Base-by-base conservation (phyloP, 73 alveolate genomes). In the Paramecium caudatum region DNA sequence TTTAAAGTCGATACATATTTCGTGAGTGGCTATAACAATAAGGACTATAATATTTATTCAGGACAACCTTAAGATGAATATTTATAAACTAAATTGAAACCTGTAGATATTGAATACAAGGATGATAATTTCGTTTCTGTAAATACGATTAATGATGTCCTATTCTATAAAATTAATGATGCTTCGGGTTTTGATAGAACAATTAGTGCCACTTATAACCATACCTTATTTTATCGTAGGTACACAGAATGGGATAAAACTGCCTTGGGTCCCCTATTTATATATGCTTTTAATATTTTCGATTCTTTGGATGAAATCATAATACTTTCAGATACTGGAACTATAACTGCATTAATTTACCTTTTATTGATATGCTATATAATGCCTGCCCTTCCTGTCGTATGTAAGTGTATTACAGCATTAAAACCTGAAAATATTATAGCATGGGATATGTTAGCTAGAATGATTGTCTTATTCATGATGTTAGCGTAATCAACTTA, bases 271-370 rank as follows among this genome's bases (percentile, higher is more conserved):
- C 23, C 23, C 30, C 30, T 55, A 55, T 55, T 55, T 55, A 43
- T 27, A 4, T 55, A 55, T 55, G 80, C 80, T 12, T 55, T 3
- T 25, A 16, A 55, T 55, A 55, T 55, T 55, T 55, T 55, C n/a
- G 80, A 55, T 55, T 55, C 80, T 23, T 55, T 55, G 30, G 80
- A 55, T 8, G 80, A 55, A 17, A 55, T 55, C 8, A 55, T 55
- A 10, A 1, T 55, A 2, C 30, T 55, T 13, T 55, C 80, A 5
- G n/a, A 21, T 55, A 27, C 80, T 55, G 80, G 80, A 27, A 55
- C 80, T 10, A 55, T 55, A 55, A 55, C 80, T 23, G 23, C 80
- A 55, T 55, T 55, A 10, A 2, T 55, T 23, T 55, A 55, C 30
- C 7, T 55, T 10, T 55, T 55, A 23, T 21, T 55, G 80, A 43